Base-by-base conservation (phyloP, 2,329 filamentous ascomycete species). In the Ramichloridium luteum region DNA sequence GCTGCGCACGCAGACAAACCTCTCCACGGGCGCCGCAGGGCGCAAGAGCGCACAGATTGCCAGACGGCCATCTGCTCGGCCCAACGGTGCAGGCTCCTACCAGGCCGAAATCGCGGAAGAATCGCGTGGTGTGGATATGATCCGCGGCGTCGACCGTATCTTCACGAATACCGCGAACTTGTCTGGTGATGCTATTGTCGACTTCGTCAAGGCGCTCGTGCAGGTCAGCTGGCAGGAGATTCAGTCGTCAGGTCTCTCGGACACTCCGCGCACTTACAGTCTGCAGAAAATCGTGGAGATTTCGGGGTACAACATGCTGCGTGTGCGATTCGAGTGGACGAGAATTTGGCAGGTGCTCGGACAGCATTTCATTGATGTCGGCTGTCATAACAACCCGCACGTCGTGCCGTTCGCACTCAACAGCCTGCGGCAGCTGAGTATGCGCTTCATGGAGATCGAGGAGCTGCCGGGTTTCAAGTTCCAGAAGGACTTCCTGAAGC, bases 171-270 rank as follows among this genome's bases (percentile, higher is more conserved):
- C 90, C 0, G 88, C 86, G 6, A 86, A 92, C 46, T 68, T 98
- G 2, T 86, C 81, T 4, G 86, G 86, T 37, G 85, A 94, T 44
- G 86, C 88, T 3, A 98, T 98, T 49, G 81, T 96, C 1, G 79
- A 93, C 54, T 98, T 98, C 54, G 88, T 93, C 30, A 77, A 77
- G 34, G 86, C 90, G 0, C 61, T 98, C 36, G 93, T 83, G 5
- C 85, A 94, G 54, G 88, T 98, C 43, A 96, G 88, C 57, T 96
- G 90, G 90, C 88, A 96, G 51, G 90, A 98, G 57, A 98, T 98
- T 50, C 88, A 92, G 54, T 93, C 90, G 3, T 96, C 90, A 0
- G 90, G 90, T 1, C 83, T 88, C 35, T 94, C 88, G 51, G 90
- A 98, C 38, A 92, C 84, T 13, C 90, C 90, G 8, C 76, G 92